Percentiles rank a stretch among this genome's conserved stretches.
These are phyloP conservation scores for Cucumis melo DNA, from an alignment of 306 rosid species.

Conservation along the genomic window DNA sequence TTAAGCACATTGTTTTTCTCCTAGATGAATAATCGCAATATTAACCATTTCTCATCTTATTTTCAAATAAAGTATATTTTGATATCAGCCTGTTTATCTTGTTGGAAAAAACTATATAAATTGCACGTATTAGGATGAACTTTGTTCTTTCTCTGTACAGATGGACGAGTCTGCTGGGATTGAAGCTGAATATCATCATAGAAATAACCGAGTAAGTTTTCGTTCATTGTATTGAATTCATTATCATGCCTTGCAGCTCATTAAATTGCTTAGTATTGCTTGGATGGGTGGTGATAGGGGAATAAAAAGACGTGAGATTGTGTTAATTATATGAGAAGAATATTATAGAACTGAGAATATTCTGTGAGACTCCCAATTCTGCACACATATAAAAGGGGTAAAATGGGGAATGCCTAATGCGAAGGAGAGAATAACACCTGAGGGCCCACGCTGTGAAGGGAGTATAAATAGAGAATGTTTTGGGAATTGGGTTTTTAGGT, in stretches of 20 bases:
- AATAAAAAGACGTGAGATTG: not conserved
- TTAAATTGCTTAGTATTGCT: not conserved
- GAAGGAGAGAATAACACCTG: no score
- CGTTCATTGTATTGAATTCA: not conserved
- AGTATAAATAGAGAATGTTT: no score
- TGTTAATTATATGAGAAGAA: not conserved
- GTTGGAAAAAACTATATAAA: not conserved
- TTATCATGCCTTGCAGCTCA: not conserved
- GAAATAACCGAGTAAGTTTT: slow-evolving; percentile 54
- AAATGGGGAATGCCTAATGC: no score
- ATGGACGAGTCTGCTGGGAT: slow-evolving; percentile 88
- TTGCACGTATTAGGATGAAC: slow-evolving; percentile 3
- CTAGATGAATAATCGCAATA: not conserved
- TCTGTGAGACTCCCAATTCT: no score
- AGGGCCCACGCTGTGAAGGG: no score
- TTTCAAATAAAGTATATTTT: not conserved
- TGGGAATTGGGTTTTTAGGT: no score
- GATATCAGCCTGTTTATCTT: not conserved
- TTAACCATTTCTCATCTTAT: not conserved
- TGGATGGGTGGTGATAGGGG: not conserved
- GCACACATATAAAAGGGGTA: no score
- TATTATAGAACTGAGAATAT: not conserved
- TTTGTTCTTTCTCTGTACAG: slow-evolving; percentile 28
- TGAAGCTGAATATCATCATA: slow-evolving; percentile 88
- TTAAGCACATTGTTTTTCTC: slow-evolving; percentile 22